Evolutionary conservation across 2,329 filamentous ascomycete genomes (phyloP).

Genomic region (Gremmenia infestans): DNA sequence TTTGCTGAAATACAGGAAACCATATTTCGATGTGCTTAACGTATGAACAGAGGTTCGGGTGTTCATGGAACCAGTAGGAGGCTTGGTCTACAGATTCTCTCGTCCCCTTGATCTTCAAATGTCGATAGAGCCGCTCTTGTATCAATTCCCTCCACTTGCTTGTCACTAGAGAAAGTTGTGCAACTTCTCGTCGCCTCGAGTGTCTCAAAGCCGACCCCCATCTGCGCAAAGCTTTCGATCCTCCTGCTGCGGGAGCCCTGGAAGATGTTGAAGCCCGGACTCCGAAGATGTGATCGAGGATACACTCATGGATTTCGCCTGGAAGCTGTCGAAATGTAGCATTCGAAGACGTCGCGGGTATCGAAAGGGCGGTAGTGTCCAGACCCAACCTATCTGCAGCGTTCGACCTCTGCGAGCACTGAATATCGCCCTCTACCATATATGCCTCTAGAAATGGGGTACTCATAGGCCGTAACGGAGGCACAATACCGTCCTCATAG

Average conservation of each 20-base stretch:
- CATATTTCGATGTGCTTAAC: conserved; percentile 72
- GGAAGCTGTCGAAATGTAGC: conserved; percentile 45
- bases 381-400: conserved; percentile 11
- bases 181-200: conserved; percentile 61
- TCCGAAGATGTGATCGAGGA: conserved; percentile 67
- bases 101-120: conserved; percentile 71
- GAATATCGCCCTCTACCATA: conserved; percentile 23
- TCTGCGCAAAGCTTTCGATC: conserved; percentile 46
- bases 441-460: conserved; percentile 32
- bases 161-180: conserved; percentile 59
- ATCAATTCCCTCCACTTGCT: conserved; percentile 62
- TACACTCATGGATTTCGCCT: conserved; percentile 66
- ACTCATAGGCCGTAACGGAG: conserved; percentile 28
- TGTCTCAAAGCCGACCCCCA: conserved; percentile 64
- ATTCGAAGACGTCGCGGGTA: conserved; percentile 3
- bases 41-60: conserved; percentile 55
- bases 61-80: conserved; percentile 52
- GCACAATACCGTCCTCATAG: conserved; percentile 23
- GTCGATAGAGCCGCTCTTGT: conserved; percentile 67
- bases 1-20: conserved; percentile 63
- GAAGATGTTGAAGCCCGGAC: conserved; percentile 59
- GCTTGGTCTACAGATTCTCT: conserved; percentile 56
- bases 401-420: conserved; percentile 15
- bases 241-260: conserved; percentile 51
- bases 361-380: conserved; percentile 2